Conservation (phyloP, 2,329 filamentous ascomycete species). For the Neopestalotiopsis sp. region DNA sequence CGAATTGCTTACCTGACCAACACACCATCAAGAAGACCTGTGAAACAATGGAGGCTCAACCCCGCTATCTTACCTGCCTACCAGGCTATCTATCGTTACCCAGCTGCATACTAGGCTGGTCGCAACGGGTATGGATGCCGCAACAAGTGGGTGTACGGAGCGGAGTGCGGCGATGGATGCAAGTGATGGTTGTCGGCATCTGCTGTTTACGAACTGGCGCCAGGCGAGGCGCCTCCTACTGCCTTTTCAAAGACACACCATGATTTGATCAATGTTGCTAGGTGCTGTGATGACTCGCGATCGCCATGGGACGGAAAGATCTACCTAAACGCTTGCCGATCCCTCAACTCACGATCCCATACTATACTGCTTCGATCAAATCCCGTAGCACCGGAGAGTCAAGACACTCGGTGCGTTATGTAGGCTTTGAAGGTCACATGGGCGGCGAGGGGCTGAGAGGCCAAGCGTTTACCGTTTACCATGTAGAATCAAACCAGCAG, state of each 20-base stretch:
- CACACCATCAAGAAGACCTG: not conserved
- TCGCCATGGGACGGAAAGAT: no score
- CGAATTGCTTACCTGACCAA: not conserved
- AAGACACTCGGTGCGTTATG: not conserved
- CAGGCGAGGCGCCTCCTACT: no score
- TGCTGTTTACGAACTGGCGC: no score
- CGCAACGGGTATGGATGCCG: not conserved
- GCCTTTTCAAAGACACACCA: no score
- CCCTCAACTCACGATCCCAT: not conserved
- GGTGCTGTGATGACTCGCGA: no score
- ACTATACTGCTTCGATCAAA: not conserved
- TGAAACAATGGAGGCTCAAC: constrained; percentile 1
- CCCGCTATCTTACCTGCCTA: not conserved
- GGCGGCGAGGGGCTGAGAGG: not conserved
- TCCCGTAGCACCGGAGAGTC: not conserved
- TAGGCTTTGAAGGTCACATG: not conserved
- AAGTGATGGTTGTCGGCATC: no score
- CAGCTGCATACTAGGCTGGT: not conserved
- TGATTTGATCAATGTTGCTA: no score
- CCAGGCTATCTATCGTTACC: not conserved
- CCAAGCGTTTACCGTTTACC: not conserved
- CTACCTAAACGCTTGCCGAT: not conserved
- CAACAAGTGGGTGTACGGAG: not conserved
- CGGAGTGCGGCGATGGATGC: no score
- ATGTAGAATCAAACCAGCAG: not conserved